phyloP scores from a whole-genome alignment of 2,329 filamentous ascomycete genomes.

The Diplodia corticola region DNA sequence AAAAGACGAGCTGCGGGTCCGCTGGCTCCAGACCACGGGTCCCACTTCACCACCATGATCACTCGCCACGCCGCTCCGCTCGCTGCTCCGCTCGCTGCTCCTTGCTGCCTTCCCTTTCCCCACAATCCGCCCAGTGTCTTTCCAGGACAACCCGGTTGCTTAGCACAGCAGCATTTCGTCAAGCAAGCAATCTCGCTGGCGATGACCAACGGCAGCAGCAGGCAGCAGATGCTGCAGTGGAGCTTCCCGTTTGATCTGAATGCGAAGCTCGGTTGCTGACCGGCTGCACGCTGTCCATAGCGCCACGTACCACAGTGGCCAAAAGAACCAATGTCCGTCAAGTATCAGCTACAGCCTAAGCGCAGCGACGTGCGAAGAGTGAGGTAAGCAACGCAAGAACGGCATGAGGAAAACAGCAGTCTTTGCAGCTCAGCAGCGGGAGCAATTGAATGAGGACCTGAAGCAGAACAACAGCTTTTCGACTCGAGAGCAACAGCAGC shows the following conservation, averaged over 20 bases:
- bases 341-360: background rate
- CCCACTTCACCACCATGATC: slow-evolving; percentile 5
- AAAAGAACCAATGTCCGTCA: background rate
- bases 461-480: background rate
- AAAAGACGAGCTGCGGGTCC: background rate
- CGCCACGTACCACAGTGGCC: background rate
- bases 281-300: slow-evolving; percentile 8
- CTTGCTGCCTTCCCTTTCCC: background rate
- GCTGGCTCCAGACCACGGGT: background rate
- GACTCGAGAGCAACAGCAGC: background rate
- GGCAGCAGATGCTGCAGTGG: background rate
- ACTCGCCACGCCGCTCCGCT: slow-evolving; percentile 2
- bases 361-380: background rate
- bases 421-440: background rate
- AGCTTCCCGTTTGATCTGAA: background rate
- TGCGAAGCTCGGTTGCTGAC: slow-evolving; percentile 3
- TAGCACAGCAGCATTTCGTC: slow-evolving; percentile 2
- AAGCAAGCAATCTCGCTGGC: background rate
- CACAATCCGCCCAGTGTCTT: background rate
- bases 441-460: background rate
- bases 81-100: background rate
- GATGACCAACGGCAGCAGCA: background rate
- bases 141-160: background rate
- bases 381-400: background rate
- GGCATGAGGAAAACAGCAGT: background rate